phyloP scores from a whole-genome alignment of 1,284 basidiomycete species.

The Megacollybia platyphylla region DNA sequence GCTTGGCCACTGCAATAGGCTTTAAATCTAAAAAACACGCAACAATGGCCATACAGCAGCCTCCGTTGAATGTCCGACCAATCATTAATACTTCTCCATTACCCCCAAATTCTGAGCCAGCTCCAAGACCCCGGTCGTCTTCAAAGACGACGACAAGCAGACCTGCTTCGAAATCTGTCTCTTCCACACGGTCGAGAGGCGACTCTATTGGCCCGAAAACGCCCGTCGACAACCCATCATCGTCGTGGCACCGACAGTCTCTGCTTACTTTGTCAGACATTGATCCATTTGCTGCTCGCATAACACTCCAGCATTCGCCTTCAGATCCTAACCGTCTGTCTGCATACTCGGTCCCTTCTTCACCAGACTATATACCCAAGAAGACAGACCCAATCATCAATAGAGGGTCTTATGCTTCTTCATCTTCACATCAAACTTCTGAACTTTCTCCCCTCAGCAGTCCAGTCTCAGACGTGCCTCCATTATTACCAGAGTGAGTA shows the following conservation, averaged over 20 bases:
- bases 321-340: slow-evolving; percentile 32
- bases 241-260: slow-evolving; percentile 29
- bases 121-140: slow-evolving; percentile 10
- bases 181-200: slow-evolving; percentile 32
- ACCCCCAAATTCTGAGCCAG: not conserved
- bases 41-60: slow-evolving; percentile 39
- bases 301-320: slow-evolving; percentile 25
- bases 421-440: slow-evolving; percentile 37
- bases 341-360: slow-evolving; percentile 37
- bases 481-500: no score
- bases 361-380: slow-evolving; percentile 28
- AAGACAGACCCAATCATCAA: slow-evolving; percentile 20
- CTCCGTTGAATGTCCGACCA: slow-evolving; percentile 15
- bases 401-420: slow-evolving; percentile 42
- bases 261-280: slow-evolving; percentile 46
- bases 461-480: not conserved
- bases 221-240: slow-evolving; percentile 31
- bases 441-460: not conserved
- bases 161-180: slow-evolving; percentile 37
- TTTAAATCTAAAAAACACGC: slow-evolving; percentile 46
- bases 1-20: slow-evolving; percentile 46
- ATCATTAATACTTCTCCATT: slow-evolving; percentile 3
- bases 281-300: slow-evolving; percentile 48
- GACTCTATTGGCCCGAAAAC: slow-evolving; percentile 39
- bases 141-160: slow-evolving; percentile 16